Evolutionary conservation across 2,329 filamentous ascomycete species (phyloP), one percentile per base, ranked within the genome.

Genomic region (Colletotrichum orchidophilum): DNA sequence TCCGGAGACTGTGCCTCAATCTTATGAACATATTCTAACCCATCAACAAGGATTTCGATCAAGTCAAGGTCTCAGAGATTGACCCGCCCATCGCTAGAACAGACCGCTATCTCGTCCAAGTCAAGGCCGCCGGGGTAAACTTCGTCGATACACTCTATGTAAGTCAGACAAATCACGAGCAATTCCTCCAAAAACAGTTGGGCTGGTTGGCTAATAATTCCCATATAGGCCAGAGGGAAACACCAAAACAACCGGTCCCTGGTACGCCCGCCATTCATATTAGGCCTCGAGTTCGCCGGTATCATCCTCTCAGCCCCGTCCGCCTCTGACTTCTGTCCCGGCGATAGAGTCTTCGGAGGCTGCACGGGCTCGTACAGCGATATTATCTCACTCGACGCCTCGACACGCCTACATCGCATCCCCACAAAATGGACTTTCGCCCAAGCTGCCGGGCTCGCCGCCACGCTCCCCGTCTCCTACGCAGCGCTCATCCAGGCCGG

Each of bases 271-370:
- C 88, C 88, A 0, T 91, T 91, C 78, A 84, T 83, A 1, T 83
- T 90, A 0, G 89, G 89, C 13, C 86, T 87, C n/a, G 88, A 91
- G 76, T 91, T 91, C 75, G 82, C 87, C 1, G 89, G 88, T n/a
- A 80, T 84, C 2, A 81, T 91, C 1, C 71, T 84, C 39, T 78
- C 78, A 2, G 76, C 83, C 0, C 82, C 85, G 0, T 24, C 77
- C 5, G 50, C 63, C 15, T 81, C 79, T 18, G 70, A 73, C 0
- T 85, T 87, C 70, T 76, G 76, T 26, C 79, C 79, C 3, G 88
- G 88, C 7, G 85, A 88, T 54, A 79, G 81, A 18, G 87, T 91
- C 29, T 91, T 89, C 74, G 89, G 88, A 9, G 81, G 83, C 13
- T 74, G 77, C 2, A 78, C 85, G 2, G 89, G 88, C 18, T 83